A percentile compares a stretch with the other conserved stretches of the same genome.
Evolutionary conservation across 2,329 filamentous ascomycete genomes (phyloP).

Genomic region (Verticillium longisporum): DNA sequence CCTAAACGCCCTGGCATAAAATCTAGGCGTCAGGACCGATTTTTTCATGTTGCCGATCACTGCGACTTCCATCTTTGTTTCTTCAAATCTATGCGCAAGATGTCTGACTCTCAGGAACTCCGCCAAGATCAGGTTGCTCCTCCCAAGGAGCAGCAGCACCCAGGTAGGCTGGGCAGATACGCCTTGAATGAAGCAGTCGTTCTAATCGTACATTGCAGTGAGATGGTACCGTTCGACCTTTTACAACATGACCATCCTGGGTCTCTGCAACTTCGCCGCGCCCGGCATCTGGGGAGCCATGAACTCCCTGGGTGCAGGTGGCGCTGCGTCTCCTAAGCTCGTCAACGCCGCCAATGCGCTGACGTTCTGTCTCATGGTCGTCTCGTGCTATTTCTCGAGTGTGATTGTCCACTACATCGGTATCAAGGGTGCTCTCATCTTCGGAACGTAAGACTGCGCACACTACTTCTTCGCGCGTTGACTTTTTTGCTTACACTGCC

Average conservation of each 20-base stretch:
- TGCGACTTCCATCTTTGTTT: not conserved
- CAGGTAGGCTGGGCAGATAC: slow-evolving; percentile 13
- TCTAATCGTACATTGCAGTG: slow-evolving; percentile 26
- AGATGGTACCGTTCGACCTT: slow-evolving; percentile 67
- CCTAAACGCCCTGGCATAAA: not conserved
- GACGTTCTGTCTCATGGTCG: slow-evolving; percentile 66
- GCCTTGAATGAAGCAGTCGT: not conserved
- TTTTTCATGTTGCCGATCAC: not conserved
- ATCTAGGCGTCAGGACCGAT: not conserved
- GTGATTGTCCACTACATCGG: slow-evolving; percentile 60
- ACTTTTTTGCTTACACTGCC: not conserved
- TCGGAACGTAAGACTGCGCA: slow-evolving; percentile 49
- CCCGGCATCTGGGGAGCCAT: slow-evolving; percentile 69
- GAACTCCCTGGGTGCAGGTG: slow-evolving; percentile 67
- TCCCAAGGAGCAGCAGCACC: slow-evolving; percentile 22
- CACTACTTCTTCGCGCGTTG: not conserved
- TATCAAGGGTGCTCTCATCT: slow-evolving; percentile 63
- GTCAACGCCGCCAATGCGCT: slow-evolving; percentile 66
- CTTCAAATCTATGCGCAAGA: not conserved
- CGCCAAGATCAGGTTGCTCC: not conserved
- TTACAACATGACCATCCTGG: slow-evolving; percentile 66
- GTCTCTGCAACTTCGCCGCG: slow-evolving; percentile 62
- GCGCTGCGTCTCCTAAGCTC: slow-evolving; percentile 55
- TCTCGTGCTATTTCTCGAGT: slow-evolving; percentile 61
- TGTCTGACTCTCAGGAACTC: not conserved